Percentiles rank a stretch among this genome's conserved stretches.
Conservation (phyloP, 2,329 filamentous ascomycete species). For the Neonectria coccinea region DNA sequence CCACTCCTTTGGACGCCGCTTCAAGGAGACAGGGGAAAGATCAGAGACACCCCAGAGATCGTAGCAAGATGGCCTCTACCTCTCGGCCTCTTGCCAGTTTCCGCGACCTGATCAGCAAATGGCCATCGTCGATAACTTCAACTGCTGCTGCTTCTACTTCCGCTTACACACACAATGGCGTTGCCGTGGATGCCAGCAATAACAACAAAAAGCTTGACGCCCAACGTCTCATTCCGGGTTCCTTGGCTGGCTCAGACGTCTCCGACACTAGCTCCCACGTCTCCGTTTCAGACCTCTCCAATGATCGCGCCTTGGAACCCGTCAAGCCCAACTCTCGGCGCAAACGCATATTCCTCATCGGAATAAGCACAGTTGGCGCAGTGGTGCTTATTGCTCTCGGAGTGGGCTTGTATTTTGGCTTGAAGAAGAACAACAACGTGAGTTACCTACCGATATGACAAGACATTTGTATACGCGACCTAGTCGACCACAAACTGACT, state of each 20-base stretch:
- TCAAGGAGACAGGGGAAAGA: background rate
- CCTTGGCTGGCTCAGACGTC: background rate
- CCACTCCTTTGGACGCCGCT: background rate
- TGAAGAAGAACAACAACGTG: slow-evolving; percentile 31
- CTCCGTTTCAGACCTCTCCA: background rate
- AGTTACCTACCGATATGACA: background rate
- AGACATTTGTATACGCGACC: background rate
- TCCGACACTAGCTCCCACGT: background rate
- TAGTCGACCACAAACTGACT: slow-evolving; percentile 2
- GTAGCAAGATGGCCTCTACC: background rate
- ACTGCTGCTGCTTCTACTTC: background rate
- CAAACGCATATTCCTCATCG: slow-evolving; percentile 29
- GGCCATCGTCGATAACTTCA: background rate
- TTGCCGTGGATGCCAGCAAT: background rate
- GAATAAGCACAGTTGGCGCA: slow-evolving; percentile 7
- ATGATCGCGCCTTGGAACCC: slow-evolving; percentile 1
- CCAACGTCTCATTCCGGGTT: background rate
- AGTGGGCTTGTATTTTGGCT: slow-evolving; percentile 39
- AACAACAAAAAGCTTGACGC: background rate
- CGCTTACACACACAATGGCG: background rate
- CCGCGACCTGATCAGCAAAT: background rate
- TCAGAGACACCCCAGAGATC: background rate
- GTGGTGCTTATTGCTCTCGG: slow-evolving; percentile 33
- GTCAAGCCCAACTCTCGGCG: slow-evolving; percentile 27
- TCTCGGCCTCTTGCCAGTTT: background rate